Percentiles rank a stretch among this genome's conserved stretches.
These are phyloP conservation scores for Cladosporium sp. DNA, from an alignment of 2,329 filamentous ascomycete genomes.

Conservation along the genomic window DNA sequence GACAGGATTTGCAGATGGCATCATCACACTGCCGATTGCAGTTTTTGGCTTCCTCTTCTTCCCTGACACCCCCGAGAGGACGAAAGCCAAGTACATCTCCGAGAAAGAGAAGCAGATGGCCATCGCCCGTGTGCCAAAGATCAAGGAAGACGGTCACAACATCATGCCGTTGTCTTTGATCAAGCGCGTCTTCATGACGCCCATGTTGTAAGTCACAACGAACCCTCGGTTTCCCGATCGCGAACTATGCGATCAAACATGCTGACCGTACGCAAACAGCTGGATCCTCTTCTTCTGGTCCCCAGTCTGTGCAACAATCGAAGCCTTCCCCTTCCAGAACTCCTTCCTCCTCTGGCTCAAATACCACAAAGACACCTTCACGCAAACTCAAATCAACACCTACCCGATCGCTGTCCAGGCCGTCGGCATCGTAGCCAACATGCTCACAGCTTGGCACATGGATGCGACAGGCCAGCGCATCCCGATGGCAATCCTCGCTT, in stretches of 20 bases:
- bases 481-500: slow-evolving; percentile 32
- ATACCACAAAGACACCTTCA: slow-evolving; percentile 29
- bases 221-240: neutral
- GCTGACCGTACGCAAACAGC: slow-evolving; percentile 21
- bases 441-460: slow-evolving; percentile 35
- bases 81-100: slow-evolving; percentile 47
- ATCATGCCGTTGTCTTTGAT: slow-evolving; percentile 1
- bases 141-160: neutral
- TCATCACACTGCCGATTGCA: slow-evolving; percentile 54
- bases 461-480: slow-evolving; percentile 32
- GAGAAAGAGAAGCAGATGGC: slow-evolving; percentile 14
- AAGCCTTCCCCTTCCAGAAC: slow-evolving; percentile 28
- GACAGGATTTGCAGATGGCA: slow-evolving; percentile 39
- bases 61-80: slow-evolving; percentile 48
- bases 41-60: slow-evolving; percentile 52
- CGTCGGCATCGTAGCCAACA: slow-evolving; percentile 50
- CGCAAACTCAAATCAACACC: slow-evolving; percentile 46
- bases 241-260: neutral
- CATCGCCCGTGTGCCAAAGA: neutral
- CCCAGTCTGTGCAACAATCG: slow-evolving; percentile 32
- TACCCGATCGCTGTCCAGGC: slow-evolving; percentile 55
- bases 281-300: slow-evolving; percentile 40
- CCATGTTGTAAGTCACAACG: neutral
- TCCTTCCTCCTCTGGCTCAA: slow-evolving; percentile 32
- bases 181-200: neutral